Evolutionary conservation across 495 filamentous ascomycete species (phyloP).

Genomic region (Barbatosphaeria neglecta): DNA sequence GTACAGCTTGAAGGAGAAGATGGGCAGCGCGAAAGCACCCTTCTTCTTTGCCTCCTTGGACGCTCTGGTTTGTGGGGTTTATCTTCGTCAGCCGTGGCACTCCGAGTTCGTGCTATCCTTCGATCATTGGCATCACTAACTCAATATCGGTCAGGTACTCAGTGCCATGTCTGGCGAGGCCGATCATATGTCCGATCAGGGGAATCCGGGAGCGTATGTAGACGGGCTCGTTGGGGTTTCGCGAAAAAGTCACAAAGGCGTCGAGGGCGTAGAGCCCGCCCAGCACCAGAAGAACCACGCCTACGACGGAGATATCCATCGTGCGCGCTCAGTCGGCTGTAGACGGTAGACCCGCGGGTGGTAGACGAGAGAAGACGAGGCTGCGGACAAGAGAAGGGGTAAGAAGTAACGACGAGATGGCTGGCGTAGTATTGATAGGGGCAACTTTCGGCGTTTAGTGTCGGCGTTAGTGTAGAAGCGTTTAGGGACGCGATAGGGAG

Average conservation of each 20-base stretch:
- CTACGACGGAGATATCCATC: background rate
- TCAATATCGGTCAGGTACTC: background rate
- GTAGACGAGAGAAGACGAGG: no score
- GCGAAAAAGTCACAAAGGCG: background rate
- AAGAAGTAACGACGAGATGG: no score
- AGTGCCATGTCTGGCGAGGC: background rate
- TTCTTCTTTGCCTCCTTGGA: conserved; percentile 1
- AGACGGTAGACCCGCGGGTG: no score
- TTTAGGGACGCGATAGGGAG: no score
- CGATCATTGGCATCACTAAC: background rate
- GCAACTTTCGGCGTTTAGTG: no score
- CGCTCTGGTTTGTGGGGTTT: background rate
- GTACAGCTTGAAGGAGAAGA: background rate
- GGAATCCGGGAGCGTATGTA: background rate
- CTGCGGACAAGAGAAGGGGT: no score
- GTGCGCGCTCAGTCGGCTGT: no score
- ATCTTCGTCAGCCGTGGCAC: no score
- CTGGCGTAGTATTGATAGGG: no score
- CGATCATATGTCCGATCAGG: background rate
- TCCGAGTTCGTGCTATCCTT: no score
- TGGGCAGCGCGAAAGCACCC: background rate
- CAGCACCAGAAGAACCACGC: background rate
- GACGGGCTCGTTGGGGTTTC: background rate
- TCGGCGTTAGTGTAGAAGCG: no score
- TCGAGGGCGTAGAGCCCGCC: background rate